Evolutionary conservation across 1,139 yeast genomes (phyloP).

Genomic region (Zygosaccharomyces sapae): DNA sequence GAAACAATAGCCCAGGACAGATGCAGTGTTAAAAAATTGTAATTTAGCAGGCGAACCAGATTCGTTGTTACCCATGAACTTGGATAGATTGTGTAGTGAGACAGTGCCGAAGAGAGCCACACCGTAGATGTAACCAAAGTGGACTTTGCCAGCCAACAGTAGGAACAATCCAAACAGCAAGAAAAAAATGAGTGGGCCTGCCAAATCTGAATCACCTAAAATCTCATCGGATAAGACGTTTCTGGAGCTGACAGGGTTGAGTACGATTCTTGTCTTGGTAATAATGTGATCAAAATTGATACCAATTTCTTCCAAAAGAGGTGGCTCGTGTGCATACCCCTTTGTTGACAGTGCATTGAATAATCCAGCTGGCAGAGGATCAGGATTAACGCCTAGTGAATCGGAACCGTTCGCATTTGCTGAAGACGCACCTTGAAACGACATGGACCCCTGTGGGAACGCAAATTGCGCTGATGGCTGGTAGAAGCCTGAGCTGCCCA

Average conservation of each 20-base stretch:
- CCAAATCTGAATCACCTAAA: conserved; percentile 86
- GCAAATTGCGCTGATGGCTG: conserved; percentile 32
- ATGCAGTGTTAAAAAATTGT: conserved; percentile 46
- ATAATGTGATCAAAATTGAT: conserved; percentile 86
- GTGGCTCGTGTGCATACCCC: conserved; percentile 93
- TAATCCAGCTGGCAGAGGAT: conserved; percentile 67
- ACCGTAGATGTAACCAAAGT: conserved; percentile 95
- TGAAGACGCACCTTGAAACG: conserved; percentile 19
- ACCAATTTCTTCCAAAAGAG: conserved; percentile 87
- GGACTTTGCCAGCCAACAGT: conserved; percentile 83
- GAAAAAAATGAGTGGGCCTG: conserved; percentile 92
- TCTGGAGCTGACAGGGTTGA: conserved; percentile 66
- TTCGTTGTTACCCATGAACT: conserved; percentile 55
- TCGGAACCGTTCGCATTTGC: conserved; percentile 11
- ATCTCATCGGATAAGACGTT: conserved; percentile 49
- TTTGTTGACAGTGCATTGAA: conserved; percentile 90
- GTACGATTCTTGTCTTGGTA: conserved; percentile 78
- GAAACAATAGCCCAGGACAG: conserved; percentile 90
- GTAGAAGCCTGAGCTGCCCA: conserved; percentile 22
- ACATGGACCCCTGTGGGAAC: conserved; percentile 37
- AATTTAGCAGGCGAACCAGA: conserved; percentile 26
- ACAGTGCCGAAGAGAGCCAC: conserved; percentile 90
- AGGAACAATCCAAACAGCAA: conserved; percentile 81
- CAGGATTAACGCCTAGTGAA: conserved; percentile 26
- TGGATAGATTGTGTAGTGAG: conserved; percentile 77